A percentile compares a stretch with the other conserved stretches of the same genome.
Evolutionary conservation across 2,329 filamentous ascomycete genomes (phyloP).

Genomic region (Cercospora sp.): DNA sequence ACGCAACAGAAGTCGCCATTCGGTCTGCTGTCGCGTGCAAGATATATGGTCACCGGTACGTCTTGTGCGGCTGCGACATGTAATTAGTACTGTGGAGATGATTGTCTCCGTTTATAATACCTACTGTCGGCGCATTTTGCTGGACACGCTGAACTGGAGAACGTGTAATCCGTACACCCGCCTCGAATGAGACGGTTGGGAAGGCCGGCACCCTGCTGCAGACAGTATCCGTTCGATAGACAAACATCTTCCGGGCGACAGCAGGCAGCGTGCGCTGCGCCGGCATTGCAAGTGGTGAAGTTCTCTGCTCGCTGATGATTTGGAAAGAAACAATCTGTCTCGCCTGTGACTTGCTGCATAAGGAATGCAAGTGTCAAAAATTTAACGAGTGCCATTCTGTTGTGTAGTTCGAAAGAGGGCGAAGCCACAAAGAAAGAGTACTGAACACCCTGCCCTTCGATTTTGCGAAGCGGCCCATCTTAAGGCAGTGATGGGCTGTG

Average conservation of each 20-base stretch:
- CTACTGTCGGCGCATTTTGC: conserved; percentile 12
- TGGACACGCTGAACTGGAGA: conserved; percentile 18
- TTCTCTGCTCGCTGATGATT: conserved; percentile 15
- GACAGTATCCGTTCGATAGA: conserved; percentile 20
- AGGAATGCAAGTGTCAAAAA: not conserved
- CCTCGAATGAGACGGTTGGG: conserved; percentile 20
- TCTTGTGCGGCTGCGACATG: not conserved
- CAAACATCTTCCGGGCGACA: conserved; percentile 16
- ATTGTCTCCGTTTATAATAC: not conserved
- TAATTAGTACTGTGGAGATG: not conserved
- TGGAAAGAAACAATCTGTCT: conserved; percentile 19
- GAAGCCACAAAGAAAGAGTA: not conserved
- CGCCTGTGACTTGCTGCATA: not conserved
- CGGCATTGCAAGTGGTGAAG: conserved; percentile 22
- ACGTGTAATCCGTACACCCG: conserved; percentile 20
- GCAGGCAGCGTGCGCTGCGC: conserved; percentile 13
- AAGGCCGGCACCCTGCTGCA: conserved; percentile 9
- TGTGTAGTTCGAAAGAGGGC: not conserved
- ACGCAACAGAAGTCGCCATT: conserved; percentile 24
- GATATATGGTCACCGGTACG: conserved; percentile 15
- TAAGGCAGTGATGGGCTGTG: not conserved
- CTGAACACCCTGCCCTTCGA: not conserved
- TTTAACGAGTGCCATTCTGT: not conserved
- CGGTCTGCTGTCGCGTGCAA: conserved; percentile 16
- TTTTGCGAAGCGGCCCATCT: not conserved